These are phyloP conservation scores for Naganishia randhawae DNA, from an alignment of 768 basidiomycete genomes.

Conservation along the genomic window DNA sequence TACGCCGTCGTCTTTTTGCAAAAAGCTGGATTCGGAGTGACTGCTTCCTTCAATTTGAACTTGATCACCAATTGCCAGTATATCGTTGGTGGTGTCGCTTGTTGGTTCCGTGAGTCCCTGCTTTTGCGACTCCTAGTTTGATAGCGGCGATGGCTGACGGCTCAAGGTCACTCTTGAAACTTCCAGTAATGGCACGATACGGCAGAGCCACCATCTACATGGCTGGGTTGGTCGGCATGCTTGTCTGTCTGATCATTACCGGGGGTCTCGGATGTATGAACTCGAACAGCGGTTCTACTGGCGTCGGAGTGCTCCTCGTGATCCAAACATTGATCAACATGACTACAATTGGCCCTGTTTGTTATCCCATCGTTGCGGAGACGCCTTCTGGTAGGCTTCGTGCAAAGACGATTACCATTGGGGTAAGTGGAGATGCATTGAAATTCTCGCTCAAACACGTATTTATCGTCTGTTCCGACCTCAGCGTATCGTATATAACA, in stretches of 20 bases:
- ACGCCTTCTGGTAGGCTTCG: slow-evolving; percentile 37
- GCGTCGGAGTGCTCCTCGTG: slow-evolving; percentile 32
- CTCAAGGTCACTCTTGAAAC: neutral
- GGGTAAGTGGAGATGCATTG: neutral
- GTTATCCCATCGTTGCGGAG: slow-evolving; percentile 41
- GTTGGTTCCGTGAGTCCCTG: slow-evolving; percentile 17
- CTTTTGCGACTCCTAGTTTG: no score
- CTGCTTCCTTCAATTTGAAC: slow-evolving; percentile 7
- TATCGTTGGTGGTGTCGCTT: slow-evolving; percentile 12
- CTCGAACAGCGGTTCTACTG: slow-evolving; percentile 20
- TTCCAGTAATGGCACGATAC: slow-evolving; percentile 1
- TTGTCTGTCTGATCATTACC: slow-evolving; percentile 30
- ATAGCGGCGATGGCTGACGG: no score
- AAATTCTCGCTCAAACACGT: neutral
- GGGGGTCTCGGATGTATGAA: slow-evolving; percentile 34
- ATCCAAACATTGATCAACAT: slow-evolving; percentile 36
- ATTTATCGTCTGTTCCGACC: neutral
- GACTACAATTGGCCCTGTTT: slow-evolving; percentile 38
- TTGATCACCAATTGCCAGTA: neutral
- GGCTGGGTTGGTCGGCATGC: slow-evolving; percentile 28
- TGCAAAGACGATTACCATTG: slow-evolving; percentile 43
- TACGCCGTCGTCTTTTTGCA: slow-evolving; percentile 33
- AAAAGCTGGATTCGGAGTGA: slow-evolving; percentile 8
- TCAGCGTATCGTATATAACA: slow-evolving; percentile 33
- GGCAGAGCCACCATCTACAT: slow-evolving; percentile 38